phyloP scores from a whole-genome alignment of 2,329 filamentous ascomycete genomes.

The Colletotrichum costaricense region DNA sequence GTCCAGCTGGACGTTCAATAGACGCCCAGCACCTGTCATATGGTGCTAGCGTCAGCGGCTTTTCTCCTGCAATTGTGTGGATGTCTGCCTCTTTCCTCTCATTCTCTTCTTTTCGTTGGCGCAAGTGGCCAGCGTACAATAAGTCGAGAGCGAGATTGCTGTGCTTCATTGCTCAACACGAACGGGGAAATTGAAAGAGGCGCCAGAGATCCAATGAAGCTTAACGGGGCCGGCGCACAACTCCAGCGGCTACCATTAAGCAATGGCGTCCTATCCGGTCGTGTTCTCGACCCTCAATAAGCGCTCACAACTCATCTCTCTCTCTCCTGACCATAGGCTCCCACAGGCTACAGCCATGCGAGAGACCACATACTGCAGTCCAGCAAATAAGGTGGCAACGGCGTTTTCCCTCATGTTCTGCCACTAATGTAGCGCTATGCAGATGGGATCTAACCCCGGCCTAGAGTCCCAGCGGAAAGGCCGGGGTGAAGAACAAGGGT shows the following conservation, averaged over 20 bases:
- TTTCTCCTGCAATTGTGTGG: neutral
- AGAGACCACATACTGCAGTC: neutral
- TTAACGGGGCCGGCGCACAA: conserved; percentile 8
- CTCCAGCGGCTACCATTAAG: conserved; percentile 1
- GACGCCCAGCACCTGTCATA: conserved; percentile 7
- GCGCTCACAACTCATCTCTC: conserved; percentile 23
- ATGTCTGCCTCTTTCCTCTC: neutral
- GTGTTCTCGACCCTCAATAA: conserved; percentile 21
- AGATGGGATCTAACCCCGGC: conserved; percentile 31
- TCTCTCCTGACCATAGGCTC: conserved; percentile 9
- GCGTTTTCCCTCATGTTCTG: conserved; percentile 1
- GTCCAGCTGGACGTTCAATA: conserved; percentile 2
- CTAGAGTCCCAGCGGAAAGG: conserved; percentile 1
- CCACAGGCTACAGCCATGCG: neutral
- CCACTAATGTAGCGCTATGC: conserved; percentile 11
- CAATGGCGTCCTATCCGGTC: conserved; percentile 3
- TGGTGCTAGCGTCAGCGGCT: conserved; percentile 24
- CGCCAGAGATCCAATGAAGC: conserved; percentile 14
- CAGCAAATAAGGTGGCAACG: conserved; percentile 29
- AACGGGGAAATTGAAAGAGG: conserved; percentile 4
- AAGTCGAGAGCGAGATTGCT: conserved; percentile 5
- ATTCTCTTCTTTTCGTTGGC: neutral
- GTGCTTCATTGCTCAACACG: conserved; percentile 20
- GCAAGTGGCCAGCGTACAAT: neutral
- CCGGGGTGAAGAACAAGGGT: conserved; percentile 10